phyloP scores from a whole-genome alignment of 352 stramenopile genomes.

The Elongisporangium anandrum region DNA sequence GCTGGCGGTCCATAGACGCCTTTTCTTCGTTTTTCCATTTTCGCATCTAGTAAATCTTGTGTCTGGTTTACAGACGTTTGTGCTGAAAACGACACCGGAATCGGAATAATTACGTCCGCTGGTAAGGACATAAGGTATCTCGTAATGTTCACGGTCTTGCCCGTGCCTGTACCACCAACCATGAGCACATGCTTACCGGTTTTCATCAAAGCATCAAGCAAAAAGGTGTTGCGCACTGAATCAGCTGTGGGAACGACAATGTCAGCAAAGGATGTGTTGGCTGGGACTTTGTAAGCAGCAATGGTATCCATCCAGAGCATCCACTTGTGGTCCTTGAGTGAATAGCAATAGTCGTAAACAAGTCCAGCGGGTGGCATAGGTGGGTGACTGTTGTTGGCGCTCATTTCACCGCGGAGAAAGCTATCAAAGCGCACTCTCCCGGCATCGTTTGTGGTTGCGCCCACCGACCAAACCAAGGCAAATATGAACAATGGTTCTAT shows the following conservation, averaged over 20 bases:
- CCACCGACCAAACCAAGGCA: slow-evolving; percentile 90
- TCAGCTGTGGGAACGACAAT: slow-evolving; percentile 93
- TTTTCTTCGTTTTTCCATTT: slow-evolving; percentile 92
- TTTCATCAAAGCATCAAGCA: slow-evolving; percentile 86
- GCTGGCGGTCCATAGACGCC: slow-evolving; percentile 90
- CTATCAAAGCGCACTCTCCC: slow-evolving; percentile 86
- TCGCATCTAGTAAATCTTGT: slow-evolving; percentile 91
- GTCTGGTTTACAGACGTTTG: slow-evolving; percentile 93
- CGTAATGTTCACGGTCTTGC: slow-evolving; percentile 94
- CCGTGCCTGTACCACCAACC: slow-evolving; percentile 92
- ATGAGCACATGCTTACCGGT: slow-evolving; percentile 90
- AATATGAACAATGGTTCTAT: slow-evolving; percentile 91
- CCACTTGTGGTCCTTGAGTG: slow-evolving; percentile 88
- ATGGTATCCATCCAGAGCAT: slow-evolving; percentile 93
- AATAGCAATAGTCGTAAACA: slow-evolving; percentile 92
- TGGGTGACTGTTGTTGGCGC: slow-evolving; percentile 51
- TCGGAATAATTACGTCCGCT: slow-evolving; percentile 88
- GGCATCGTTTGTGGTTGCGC: slow-evolving; percentile 86
- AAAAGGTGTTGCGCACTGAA: slow-evolving; percentile 90
- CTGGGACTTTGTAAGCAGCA: slow-evolving; percentile 65
- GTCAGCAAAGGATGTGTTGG: slow-evolving; percentile 83
- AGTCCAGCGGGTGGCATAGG: slow-evolving; percentile 53
- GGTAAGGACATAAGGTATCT: slow-evolving; percentile 88
- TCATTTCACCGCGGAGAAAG: slow-evolving; percentile 85
- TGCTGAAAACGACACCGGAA: slow-evolving; percentile 91